These are phyloP conservation scores for Pisolithus sp. DNA, from an alignment of 768 basidiomycete genomes.

Conservation along the genomic window DNA sequence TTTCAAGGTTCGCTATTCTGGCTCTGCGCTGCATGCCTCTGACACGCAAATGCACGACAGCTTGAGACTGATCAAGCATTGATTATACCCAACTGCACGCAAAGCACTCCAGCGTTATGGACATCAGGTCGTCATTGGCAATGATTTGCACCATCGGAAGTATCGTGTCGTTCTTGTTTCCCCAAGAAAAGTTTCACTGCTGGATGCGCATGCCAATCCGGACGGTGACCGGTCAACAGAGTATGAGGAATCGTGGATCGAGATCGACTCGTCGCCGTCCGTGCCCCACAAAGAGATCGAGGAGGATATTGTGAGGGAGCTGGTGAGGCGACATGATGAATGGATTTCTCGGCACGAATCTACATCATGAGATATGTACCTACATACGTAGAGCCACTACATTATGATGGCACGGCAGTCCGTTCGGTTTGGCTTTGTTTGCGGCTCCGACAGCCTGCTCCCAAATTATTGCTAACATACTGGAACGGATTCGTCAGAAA, in stretches of 20 bases:
- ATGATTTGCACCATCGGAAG: conserved; percentile 89
- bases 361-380: neutral
- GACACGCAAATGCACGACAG: conserved; percentile 33
- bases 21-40: neutral
- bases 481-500: neutral
- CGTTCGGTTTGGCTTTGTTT: conserved; percentile 14
- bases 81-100: conserved; percentile 85
- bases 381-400: neutral
- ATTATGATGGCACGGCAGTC: neutral
- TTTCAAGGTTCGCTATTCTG: conserved; percentile 70
- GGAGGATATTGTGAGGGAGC: conserved; percentile 76
- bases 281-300: conserved; percentile 73
- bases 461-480: neutral
- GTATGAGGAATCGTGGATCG: conserved; percentile 59
- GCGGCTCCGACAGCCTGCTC: neutral
- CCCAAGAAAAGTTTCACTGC: conserved; percentile 24
- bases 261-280: conserved; percentile 42
- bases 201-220: conserved; percentile 4
- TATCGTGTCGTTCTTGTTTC: conserved; percentile 90
- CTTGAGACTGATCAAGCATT: conserved; percentile 85
- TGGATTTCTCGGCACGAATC: conserved; percentile 46
- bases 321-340: conserved; percentile 63
- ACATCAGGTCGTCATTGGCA: conserved; percentile 96
- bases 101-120: conserved; percentile 88
- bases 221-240: conserved; percentile 15